Conservation (phyloP, 2,329 filamentous ascomycete genomes). For the Dothistroma pini region DNA sequence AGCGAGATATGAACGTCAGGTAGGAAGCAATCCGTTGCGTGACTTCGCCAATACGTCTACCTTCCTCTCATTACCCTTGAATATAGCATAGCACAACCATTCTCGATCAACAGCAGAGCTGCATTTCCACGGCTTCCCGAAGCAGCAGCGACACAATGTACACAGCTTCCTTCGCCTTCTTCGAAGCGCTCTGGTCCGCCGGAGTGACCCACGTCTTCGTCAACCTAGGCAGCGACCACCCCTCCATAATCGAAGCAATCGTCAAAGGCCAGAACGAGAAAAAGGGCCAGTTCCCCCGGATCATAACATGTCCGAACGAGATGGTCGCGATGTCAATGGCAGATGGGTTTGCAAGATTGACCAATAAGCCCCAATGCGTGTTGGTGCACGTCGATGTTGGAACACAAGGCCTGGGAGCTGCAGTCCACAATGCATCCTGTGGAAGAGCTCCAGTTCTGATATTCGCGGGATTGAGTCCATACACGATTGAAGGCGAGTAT, state of each 20-base stretch:
- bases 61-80: background rate
- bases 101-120: background rate
- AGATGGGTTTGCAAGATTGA: slow-evolving; percentile 72
- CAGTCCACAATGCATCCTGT: slow-evolving; percentile 73
- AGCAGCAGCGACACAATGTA: slow-evolving; percentile 43
- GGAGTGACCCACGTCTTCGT: slow-evolving; percentile 61
- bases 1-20: background rate
- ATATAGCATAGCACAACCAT: background rate
- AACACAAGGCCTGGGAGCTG: slow-evolving; percentile 72
- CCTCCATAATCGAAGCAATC: slow-evolving; percentile 75
- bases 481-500: slow-evolving; percentile 73
- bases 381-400: slow-evolving; percentile 80
- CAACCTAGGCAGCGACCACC: slow-evolving; percentile 69
- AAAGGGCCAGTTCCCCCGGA: slow-evolving; percentile 61
- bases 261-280: slow-evolving; percentile 69
- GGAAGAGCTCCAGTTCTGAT: slow-evolving; percentile 72
- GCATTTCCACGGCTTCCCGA: no score
- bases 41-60: background rate
- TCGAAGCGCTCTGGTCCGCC: slow-evolving; percentile 73
- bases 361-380: slow-evolving; percentile 69
- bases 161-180: slow-evolving; percentile 76
- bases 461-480: slow-evolving; percentile 74
- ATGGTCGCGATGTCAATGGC: slow-evolving; percentile 79
- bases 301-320: slow-evolving; percentile 80
- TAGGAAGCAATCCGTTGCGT: no score